Percentiles rank a stretch among this genome's conserved stretches.
phyloP scores from a whole-genome alignment of 208 protist species.

The Endotrypanum monterogeii region DNA sequence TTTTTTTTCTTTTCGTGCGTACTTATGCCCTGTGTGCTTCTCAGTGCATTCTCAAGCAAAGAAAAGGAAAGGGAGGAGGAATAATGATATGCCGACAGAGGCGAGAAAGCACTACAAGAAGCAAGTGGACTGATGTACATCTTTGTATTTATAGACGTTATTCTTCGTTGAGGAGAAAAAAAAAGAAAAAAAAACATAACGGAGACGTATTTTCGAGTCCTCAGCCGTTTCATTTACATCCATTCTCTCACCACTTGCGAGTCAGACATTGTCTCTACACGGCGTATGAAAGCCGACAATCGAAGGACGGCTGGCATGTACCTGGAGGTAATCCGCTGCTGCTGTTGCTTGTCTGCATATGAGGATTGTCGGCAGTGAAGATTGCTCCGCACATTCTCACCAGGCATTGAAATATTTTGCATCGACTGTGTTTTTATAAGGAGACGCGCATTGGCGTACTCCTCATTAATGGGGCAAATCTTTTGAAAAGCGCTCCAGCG shows the following conservation, averaged over 20 bases:
- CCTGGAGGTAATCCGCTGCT: slow-evolving; percentile 12
- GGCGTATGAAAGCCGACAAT: slow-evolving; percentile 49
- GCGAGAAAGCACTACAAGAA: not conserved
- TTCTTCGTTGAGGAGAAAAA: not conserved
- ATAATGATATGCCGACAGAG: not conserved
- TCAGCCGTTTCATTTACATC: slow-evolving; percentile 18
- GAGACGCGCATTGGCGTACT: slow-evolving; percentile 47
- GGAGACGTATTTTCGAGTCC: not conserved
- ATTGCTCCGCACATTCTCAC: not conserved
- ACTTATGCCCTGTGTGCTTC: too few species aligned
- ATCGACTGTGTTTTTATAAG: slow-evolving; percentile 14
- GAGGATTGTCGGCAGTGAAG: not conserved
- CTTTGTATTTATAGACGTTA: too few species aligned
- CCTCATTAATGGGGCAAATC: slow-evolving; percentile 56
- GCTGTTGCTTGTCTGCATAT: not conserved
- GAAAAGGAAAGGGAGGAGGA: not conserved
- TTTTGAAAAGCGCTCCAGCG: slow-evolving; percentile 71
- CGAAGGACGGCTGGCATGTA: slow-evolving; percentile 31
- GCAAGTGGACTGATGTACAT: not conserved
- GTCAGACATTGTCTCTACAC: slow-evolving; percentile 54
- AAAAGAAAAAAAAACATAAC: not conserved
- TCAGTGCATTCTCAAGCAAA: not conserved
- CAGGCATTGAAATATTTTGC: not conserved
- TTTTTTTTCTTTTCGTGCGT: too few species aligned
- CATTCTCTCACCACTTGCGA: slow-evolving; percentile 24